Conservation (phyloP, 2,329 filamentous ascomycete genomes). For the Exophiala sp. region DNA sequence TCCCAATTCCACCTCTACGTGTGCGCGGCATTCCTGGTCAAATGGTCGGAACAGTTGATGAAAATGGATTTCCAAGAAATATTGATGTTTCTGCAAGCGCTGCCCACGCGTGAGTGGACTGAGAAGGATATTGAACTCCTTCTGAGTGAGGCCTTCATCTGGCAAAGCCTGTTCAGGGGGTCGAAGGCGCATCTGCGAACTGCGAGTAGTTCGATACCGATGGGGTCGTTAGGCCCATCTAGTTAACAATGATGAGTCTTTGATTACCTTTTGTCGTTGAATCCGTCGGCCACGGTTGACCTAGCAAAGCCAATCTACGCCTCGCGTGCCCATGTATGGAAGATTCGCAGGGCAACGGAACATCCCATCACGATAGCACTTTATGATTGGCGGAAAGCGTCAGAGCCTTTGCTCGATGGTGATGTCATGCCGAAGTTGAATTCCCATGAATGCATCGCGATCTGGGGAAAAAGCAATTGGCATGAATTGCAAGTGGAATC, state of each 20-base stretch:
- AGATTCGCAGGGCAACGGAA: not conserved
- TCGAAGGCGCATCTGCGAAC: conserved; percentile 79
- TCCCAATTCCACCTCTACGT: conserved; percentile 98
- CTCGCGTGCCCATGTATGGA: not conserved
- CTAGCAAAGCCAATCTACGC: not conserved
- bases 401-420: not conserved
- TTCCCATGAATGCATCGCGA: not conserved
- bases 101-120: conserved; percentile 91
- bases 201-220: conserved; percentile 24
- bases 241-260: conserved; percentile 6
- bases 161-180: conserved; percentile 95
- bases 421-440: not conserved
- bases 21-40: conserved; percentile 94
- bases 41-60: conserved; percentile 92
- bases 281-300: not conserved
- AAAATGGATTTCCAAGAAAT: conserved; percentile 92
- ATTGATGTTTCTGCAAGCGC: conserved; percentile 97
- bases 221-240: conserved; percentile 27
- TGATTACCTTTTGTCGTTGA: no score
- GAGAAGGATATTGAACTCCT: conserved; percentile 97
- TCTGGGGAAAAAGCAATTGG: not conserved
- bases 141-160: conserved; percentile 95
- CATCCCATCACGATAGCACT: not conserved
- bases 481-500: not conserved
- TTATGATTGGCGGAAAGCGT: not conserved